Evolutionary conservation across 1,284 basidiomycete genomes (phyloP).

Genomic region (Trametes polyzona): DNA sequence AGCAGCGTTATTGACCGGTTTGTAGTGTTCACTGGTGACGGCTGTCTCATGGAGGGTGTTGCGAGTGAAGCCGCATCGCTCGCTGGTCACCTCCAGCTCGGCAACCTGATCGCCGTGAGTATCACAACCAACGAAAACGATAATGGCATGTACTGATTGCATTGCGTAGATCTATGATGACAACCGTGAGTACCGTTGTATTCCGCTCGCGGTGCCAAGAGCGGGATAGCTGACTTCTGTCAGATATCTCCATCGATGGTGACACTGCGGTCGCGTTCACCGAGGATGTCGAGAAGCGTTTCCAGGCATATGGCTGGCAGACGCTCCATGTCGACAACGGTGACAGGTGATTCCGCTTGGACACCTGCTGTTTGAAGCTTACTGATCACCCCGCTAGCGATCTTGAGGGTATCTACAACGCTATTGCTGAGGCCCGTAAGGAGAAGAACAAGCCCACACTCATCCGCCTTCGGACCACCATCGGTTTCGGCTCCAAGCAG

Average conservation of each 20-base stretch:
- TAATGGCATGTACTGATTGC: constrained; percentile 2
- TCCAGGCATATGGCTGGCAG: constrained; percentile 93
- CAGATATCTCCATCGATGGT: constrained; percentile 96
- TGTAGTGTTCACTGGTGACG: constrained; percentile 88
- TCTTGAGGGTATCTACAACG: constrained; percentile 77
- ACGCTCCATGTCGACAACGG: constrained; percentile 86
- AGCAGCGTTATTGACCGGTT: constrained; percentile 13
- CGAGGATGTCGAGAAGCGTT: constrained; percentile 89
- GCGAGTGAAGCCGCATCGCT: constrained; percentile 89
- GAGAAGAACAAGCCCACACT: constrained; percentile 86
- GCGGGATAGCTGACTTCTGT: constrained; percentile 18
- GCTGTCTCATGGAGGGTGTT: constrained; percentile 96
- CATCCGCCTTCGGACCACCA: constrained; percentile 87
- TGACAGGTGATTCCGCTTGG: no score
- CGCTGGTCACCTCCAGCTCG: constrained; percentile 91
- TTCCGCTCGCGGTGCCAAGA: constrained; percentile 4
- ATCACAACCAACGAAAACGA: not conserved
- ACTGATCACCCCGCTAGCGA: constrained; percentile 53
- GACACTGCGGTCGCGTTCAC: constrained; percentile 93
- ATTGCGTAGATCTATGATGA: constrained; percentile 80
- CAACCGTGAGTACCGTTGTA: constrained; percentile 63
- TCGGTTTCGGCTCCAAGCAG: constrained; percentile 91
- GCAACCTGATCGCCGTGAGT: constrained; percentile 85
- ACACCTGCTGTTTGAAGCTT: no score
- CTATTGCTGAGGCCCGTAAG: constrained; percentile 78